A percentile compares a stretch with the other conserved stretches of the same genome.
phyloP scores from a whole-genome alignment of 2,329 filamentous ascomycete genomes.

The Paecilomyces fulvus region DNA sequence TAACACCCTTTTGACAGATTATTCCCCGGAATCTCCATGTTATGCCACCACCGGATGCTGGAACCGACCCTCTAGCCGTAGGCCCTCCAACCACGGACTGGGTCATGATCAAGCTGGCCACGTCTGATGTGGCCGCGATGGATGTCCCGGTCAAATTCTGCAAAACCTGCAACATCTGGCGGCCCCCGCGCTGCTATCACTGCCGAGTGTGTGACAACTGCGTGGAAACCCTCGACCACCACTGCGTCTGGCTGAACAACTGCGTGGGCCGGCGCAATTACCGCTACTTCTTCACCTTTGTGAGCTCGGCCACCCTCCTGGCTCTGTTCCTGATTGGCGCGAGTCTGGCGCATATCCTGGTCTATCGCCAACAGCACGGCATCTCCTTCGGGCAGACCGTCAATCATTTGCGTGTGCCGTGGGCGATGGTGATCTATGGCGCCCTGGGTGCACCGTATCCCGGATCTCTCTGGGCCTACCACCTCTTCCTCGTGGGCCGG shows the following conservation, averaged over 20 bases:
- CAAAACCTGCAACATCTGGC: slow-evolving; percentile 96
- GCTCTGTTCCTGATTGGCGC: slow-evolving; percentile 67
- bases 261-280: slow-evolving; percentile 96
- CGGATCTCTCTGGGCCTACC: slow-evolving; percentile 73
- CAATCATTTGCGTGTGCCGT: slow-evolving; percentile 65
- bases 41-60: slow-evolving; percentile 66
- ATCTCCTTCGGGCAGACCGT: slow-evolving; percentile 63
- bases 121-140: slow-evolving; percentile 72
- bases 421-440: slow-evolving; percentile 81
- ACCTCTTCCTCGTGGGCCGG: slow-evolving; percentile 80
- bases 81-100: slow-evolving; percentile 87
- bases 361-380: slow-evolving; percentile 57
- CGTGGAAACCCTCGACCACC: slow-evolving; percentile 93
- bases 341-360: slow-evolving; percentile 69
- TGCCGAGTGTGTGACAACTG: slow-evolving; percentile 96
- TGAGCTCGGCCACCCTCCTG: slow-evolving; percentile 69
- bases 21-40: slow-evolving; percentile 85
- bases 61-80: slow-evolving; percentile 71
- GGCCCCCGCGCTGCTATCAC: slow-evolving; percentile 89
- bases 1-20: slow-evolving; percentile 50
- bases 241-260: slow-evolving; percentile 99
- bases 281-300: slow-evolving; percentile 92
- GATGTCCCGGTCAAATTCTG: slow-evolving; percentile 98
- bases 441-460: slow-evolving; percentile 71
- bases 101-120: slow-evolving; percentile 79